Conservation (phyloP, 306 rosid genomes). For the Heteromeles arbutifolia region DNA sequence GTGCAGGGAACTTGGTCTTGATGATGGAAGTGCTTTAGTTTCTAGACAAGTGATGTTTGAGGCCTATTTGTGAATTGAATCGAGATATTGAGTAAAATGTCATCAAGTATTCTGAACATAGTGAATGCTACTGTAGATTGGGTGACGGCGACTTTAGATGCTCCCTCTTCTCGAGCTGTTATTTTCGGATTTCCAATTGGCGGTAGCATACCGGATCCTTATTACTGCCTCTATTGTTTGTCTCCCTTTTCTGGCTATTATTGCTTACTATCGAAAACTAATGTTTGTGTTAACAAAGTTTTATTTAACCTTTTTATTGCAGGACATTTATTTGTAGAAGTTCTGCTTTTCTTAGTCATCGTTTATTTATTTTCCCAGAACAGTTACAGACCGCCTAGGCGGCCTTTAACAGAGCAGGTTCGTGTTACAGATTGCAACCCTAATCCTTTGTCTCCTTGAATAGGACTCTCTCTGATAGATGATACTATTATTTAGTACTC, state of each 20-base stretch:
- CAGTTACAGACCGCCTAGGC: constrained; percentile 95
- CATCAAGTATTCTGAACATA: constrained; percentile 36
- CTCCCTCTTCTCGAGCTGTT: constrained; percentile 83
- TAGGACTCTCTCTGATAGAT: neutral
- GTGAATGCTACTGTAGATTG: constrained; percentile 50
- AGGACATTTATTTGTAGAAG: constrained; percentile 90
- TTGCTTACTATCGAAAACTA: neutral
- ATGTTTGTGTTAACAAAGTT: neutral
- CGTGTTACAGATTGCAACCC: constrained; percentile 5
- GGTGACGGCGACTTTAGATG: constrained; percentile 58
- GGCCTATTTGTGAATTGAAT: constrained; percentile 14
- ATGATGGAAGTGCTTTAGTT: neutral
- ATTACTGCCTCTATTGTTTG: neutral
- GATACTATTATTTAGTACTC: neutral
- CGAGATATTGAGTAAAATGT: constrained; percentile 40
- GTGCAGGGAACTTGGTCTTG: constrained; percentile 25
- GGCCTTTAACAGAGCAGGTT: constrained; percentile 86
- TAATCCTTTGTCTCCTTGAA: neutral
- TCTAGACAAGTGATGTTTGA: constrained; percentile 24
- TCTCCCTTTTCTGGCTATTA: neutral
- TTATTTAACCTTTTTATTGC: constrained; percentile 14
- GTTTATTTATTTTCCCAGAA: constrained; percentile 83
- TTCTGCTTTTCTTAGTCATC: constrained; percentile 71
- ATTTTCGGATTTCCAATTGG: constrained; percentile 81
- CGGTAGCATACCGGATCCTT: constrained; percentile 44